phyloP scores from a whole-genome alignment of 164 flowering plant species.

The Piper betle region DNA sequence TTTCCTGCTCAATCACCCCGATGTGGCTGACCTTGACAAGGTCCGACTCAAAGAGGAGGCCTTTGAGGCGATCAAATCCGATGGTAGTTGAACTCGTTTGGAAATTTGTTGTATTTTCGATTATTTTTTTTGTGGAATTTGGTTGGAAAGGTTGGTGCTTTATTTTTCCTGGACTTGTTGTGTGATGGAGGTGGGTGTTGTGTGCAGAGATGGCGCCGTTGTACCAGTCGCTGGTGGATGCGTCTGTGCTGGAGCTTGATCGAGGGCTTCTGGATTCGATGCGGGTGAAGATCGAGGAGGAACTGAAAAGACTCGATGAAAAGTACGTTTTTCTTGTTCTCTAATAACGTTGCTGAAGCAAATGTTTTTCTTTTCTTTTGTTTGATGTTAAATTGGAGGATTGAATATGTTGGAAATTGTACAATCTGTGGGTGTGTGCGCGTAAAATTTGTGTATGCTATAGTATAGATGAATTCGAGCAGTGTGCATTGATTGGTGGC shows the following conservation, averaged over 20 bases:
- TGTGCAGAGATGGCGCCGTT: constrained; percentile 68
- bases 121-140: no score
- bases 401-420: background rate
- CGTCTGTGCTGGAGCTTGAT: constrained; percentile 53
- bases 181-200: background rate
- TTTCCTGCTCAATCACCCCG: constrained; percentile 68
- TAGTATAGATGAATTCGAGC: background rate
- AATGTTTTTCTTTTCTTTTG: no score
- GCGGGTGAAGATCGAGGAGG: constrained; percentile 66
- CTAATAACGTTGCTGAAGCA: background rate
- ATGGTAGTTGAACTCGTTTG: constrained; percentile 28
- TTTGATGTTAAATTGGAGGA: background rate
- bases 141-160: no score
- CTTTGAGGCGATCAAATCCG: constrained; percentile 35
- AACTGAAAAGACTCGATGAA: constrained; percentile 77
- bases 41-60: constrained; percentile 75
- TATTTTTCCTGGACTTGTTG: background rate
- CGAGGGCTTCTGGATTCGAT: constrained; percentile 53
- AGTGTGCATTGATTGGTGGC: background rate
- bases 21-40: constrained; percentile 81
- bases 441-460: background rate
- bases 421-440: background rate
- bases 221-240: constrained; percentile 51
- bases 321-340: constrained; percentile 40
- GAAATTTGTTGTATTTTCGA: background rate